Base-by-base conservation (phyloP, 352 stramenopile genomes). In the Pythium plurisporium region DNA sequence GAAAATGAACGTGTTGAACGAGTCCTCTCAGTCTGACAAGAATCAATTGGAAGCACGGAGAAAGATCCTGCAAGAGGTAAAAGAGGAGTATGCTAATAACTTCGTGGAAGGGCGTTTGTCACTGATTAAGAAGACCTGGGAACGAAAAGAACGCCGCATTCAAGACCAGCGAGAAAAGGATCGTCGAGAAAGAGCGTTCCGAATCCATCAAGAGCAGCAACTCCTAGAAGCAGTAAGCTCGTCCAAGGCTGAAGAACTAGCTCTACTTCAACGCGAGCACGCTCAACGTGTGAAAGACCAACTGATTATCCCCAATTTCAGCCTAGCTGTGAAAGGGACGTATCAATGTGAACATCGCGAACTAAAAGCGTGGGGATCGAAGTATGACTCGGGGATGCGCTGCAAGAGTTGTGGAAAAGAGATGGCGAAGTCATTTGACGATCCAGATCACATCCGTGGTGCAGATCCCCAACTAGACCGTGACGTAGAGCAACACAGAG, bases 361-460 rank as follows among this genome's bases (percentile, higher is more conserved):
- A 4, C 34, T 89, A 3, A 90, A 91, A 60, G 66, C 71, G 0
- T 92, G 82, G 82, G 80, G 82, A 11, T 70, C 64, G 2, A 82
- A 80, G 47, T 91, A 92, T 30, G 71, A 67, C 8, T 69, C 70
- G 4, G 80, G 79, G 0, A 29, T 70, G 25, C 69, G 70, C 20
- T 92, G 82, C 57, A 89, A 89, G 31, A 62, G 64, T 6, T 92
- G 82, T 33, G 73, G 74, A 2, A 85, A 88, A 42, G 80, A 92
- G 63, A 82, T 91, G 70, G 66, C 67, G 11, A 73, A 66, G 4
- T 81, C 70, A 1, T 84, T 65, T n/a, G 70, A 88, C 40, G 76
- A 92, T 11, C 56, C 59, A 2, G 61, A 82, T 9, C 76, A 86
- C 1, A 34, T 38, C 5, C 63, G 72, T 26, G 80, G 82, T 22